Percentiles rank a stretch among this genome's conserved stretches.
Evolutionary conservation across 805 yeast species (phyloP).

Genomic region (Aciculoconidium aculeatum): DNA sequence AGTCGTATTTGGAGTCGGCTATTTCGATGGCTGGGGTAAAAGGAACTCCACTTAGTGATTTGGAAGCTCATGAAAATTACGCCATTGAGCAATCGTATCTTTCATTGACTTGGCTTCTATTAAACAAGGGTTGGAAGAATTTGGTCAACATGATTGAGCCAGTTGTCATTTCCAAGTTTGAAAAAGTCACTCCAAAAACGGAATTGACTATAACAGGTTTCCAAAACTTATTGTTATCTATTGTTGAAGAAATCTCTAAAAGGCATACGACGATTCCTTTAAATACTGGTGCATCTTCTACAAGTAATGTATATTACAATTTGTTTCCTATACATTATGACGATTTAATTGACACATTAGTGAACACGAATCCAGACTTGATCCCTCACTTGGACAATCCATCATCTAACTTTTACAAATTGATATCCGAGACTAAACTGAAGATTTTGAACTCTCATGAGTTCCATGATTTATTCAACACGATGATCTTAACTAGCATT

Average conservation of each 20-base stretch:
- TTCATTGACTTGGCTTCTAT: constrained; percentile 89
- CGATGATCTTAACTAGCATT: constrained; percentile 28
- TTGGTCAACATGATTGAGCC: constrained; percentile 48
- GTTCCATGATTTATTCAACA: constrained; percentile 24
- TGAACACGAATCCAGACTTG: constrained; percentile 41
- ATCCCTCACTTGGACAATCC: constrained; percentile 30
- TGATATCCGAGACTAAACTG: constrained; percentile 42
- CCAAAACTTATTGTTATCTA: constrained; percentile 26
- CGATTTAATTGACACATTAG: constrained; percentile 40
- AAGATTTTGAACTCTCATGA: constrained; percentile 25
- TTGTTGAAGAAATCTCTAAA: constrained; percentile 9
- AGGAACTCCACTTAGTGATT: constrained; percentile 10
- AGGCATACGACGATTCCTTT: constrained; percentile 3
- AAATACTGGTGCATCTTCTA: constrained; percentile 5
- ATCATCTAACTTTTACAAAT: constrained; percentile 31
- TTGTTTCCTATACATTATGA: constrained; percentile 36
- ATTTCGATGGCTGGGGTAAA: constrained; percentile 55
- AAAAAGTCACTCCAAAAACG: constrained; percentile 62
- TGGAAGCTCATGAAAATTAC: constrained; percentile 37
- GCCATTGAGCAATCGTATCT: constrained; percentile 74
- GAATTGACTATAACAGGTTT: constrained; percentile 63
- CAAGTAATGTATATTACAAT: constrained; percentile 5
- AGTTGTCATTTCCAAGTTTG: constrained; percentile 57
- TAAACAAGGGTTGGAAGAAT: constrained; percentile 76
- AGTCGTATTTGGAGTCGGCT: constrained; percentile 77